These are phyloP conservation scores for Colletotrichum trifolii DNA, from an alignment of 2,329 filamentous ascomycete genomes.

Conservation along the genomic window DNA sequence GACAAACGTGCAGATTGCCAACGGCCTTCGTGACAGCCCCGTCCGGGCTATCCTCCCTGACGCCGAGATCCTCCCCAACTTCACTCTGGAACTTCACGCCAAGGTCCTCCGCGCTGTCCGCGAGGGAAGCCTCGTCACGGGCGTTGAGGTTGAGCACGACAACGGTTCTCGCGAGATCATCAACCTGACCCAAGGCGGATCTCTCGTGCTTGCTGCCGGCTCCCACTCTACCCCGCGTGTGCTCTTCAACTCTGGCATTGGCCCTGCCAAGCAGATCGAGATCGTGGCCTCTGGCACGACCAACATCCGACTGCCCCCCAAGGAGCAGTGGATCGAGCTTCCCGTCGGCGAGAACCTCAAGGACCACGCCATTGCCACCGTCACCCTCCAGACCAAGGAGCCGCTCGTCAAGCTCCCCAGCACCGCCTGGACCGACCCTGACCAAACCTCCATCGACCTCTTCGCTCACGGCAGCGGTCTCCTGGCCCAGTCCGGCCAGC, in stretches of 20 bases:
- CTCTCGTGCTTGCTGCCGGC: conserved; percentile 53
- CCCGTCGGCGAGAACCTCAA: conserved; percentile 57
- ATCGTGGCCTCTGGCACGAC: conserved; percentile 58
- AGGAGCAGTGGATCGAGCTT: conserved; percentile 42
- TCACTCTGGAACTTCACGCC: conserved; percentile 42
- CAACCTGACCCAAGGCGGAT: conserved; percentile 33
- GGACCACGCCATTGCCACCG: conserved; percentile 45
- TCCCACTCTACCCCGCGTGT: conserved; percentile 67
- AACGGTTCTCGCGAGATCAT: conserved; percentile 34
- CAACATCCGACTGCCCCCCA: conserved; percentile 37
- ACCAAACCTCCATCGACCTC: conserved; percentile 43
- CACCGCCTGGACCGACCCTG: conserved; percentile 44
- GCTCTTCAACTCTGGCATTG: conserved; percentile 68
- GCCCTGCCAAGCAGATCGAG: conserved; percentile 58
- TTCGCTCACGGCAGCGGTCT: conserved; percentile 51
- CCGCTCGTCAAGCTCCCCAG: conserved; percentile 31
- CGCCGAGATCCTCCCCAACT: conserved; percentile 50
- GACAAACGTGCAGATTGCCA: conserved; percentile 21
- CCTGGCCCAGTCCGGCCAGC: conserved; percentile 57
- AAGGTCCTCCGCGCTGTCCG: conserved; percentile 38
- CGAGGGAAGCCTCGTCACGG: conserved; percentile 46
- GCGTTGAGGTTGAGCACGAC: conserved; percentile 43
- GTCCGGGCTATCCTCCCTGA: conserved; percentile 51
- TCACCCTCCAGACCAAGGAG: conserved; percentile 44
- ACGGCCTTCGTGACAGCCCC: conserved; percentile 37